These are phyloP conservation scores for Dalechampia spathulata DNA, from an alignment of 441 rosid species.

Conservation along the genomic window DNA sequence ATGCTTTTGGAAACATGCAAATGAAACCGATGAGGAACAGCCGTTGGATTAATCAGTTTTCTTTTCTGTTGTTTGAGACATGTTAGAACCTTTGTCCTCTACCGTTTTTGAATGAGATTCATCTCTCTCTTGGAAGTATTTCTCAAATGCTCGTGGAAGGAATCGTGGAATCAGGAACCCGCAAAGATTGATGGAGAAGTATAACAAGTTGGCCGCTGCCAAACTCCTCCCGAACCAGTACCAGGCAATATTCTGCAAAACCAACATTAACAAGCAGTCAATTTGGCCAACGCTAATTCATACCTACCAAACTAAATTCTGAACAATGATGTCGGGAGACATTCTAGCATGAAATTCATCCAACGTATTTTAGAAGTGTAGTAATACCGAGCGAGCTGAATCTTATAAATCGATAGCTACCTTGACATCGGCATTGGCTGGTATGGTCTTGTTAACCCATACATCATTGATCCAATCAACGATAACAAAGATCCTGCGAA, in stretches of 20 bases:
- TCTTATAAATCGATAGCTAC: no score
- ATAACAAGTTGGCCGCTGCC: slow-evolving; percentile 44
- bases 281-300: neutral
- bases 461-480: slow-evolving; percentile 62
- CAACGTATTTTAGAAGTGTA: no score
- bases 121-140: slow-evolving; percentile 46
- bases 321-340: no score
- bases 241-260: slow-evolving; percentile 53
- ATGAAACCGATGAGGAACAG: no score
- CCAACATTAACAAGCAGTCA: neutral
- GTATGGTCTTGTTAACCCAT: slow-evolving; percentile 63
- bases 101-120: slow-evolving; percentile 44
- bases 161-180: slow-evolving; percentile 71
- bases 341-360: no score
- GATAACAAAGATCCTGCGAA: slow-evolving; percentile 65
- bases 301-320: neutral
- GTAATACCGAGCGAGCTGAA: no score
- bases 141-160: slow-evolving; percentile 77
- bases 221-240: slow-evolving; percentile 74
- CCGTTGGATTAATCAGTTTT: slow-evolving; percentile 56
- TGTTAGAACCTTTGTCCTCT: slow-evolving; percentile 46
- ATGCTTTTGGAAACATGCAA: no score
- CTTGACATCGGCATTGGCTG: slow-evolving; percentile 41
- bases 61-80: slow-evolving; percentile 28
- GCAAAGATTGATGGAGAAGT: slow-evolving; percentile 62